These are phyloP conservation scores for Taxillus chinensis DNA, from an alignment of 164 flowering plant genomes.

Conservation along the genomic window DNA sequence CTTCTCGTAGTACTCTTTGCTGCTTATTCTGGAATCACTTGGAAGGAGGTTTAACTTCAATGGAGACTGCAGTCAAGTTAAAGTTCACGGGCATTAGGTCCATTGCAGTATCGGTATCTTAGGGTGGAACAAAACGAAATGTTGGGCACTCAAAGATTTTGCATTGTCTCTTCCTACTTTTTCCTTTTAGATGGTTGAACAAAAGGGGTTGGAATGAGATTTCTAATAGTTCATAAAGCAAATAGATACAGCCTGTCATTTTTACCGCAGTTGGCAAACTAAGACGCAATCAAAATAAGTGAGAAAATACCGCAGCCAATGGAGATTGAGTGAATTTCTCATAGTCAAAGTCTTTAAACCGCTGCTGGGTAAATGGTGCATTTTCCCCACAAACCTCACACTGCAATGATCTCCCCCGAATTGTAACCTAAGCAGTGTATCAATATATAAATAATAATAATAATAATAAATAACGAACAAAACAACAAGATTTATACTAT, in stretches of 20 bases:
- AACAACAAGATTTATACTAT: too few species aligned
- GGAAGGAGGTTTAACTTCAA: slow-evolving; percentile 61
- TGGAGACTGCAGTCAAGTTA: slow-evolving; percentile 40
- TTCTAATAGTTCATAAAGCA: too few species aligned
- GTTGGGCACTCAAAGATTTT: too few species aligned
- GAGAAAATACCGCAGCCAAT: slow-evolving; percentile 39
- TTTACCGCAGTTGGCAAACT: too few species aligned
- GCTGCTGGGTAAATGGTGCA: slow-evolving; percentile 30
- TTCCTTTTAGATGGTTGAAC: too few species aligned
- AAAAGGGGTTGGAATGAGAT: too few species aligned
- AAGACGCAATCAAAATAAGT: too few species aligned
- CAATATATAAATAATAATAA: neutral
- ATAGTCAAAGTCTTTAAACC: slow-evolving; percentile 69
- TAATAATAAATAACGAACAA: neutral
- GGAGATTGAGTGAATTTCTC: slow-evolving; percentile 79
- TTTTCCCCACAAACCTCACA: slow-evolving; percentile 86
- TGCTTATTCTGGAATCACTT: slow-evolving; percentile 55
- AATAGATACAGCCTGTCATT: too few species aligned
- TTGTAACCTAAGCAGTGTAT: slow-evolving; percentile 49
- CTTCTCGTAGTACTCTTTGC: slow-evolving; percentile 56
- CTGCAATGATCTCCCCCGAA: slow-evolving; percentile 64
- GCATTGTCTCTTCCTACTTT: too few species aligned
- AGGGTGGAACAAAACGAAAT: too few species aligned
- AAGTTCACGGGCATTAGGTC: neutral
- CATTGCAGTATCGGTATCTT: too few species aligned